These are phyloP conservation scores for Alternaria solani DNA, from an alignment of 2,329 filamentous ascomycete genomes.

Conservation along the genomic window DNA sequence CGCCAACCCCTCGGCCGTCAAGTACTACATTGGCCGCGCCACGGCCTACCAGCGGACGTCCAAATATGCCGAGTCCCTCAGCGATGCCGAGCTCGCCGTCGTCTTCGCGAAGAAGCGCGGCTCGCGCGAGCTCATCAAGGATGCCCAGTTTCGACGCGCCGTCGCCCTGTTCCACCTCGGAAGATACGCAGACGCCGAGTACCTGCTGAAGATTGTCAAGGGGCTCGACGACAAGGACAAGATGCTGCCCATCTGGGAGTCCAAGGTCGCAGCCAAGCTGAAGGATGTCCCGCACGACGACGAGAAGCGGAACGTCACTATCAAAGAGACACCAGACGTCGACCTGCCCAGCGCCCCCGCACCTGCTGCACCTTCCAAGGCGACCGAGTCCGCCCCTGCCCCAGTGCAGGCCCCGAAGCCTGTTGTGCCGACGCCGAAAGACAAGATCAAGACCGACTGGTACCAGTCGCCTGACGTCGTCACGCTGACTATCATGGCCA, in stretches of 20 bases:
- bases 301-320: constrained; percentile 49
- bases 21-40: constrained; percentile 83
- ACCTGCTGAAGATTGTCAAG: constrained; percentile 69
- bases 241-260: constrained; percentile 65
- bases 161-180: constrained; percentile 75
- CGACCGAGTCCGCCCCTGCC: background rate
- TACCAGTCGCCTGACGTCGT: constrained; percentile 70
- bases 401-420: constrained; percentile 38
- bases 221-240: constrained; percentile 63
- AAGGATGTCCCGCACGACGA: constrained; percentile 60
- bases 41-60: constrained; percentile 75
- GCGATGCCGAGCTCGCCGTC: constrained; percentile 60
- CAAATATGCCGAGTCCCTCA: constrained; percentile 57
- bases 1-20: constrained; percentile 70
- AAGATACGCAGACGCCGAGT: constrained; percentile 76
- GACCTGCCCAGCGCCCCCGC: constrained; percentile 53
- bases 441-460: constrained; percentile 74
- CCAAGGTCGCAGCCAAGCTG: constrained; percentile 63
- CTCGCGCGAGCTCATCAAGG: constrained; percentile 76
- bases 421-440: constrained; percentile 54
- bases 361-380: constrained; percentile 16
- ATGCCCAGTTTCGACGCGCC: constrained; percentile 83
- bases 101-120: constrained; percentile 75
- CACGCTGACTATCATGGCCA: constrained; percentile 71
- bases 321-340: constrained; percentile 62